These are phyloP conservation scores for Tanacetum coccineum DNA, from an alignment of 129 eudicot genomes.

Conservation along the genomic window DNA sequence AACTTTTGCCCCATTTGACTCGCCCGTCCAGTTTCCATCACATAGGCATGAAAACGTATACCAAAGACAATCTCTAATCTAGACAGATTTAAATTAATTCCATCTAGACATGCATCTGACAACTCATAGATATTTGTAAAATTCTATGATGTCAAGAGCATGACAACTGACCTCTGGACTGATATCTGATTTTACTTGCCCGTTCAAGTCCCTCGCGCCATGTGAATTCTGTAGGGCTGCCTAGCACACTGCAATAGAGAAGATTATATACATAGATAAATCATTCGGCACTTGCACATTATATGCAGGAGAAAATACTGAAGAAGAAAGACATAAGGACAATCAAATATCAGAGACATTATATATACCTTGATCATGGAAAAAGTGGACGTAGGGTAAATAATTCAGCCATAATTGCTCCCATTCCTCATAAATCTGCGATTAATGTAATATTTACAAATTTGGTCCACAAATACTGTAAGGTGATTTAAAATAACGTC, in stretches of 20 bases:
- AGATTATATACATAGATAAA: not conserved
- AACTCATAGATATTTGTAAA: not conserved
- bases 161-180: conserved; percentile 61
- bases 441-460: not conserved
- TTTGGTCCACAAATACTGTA: not conserved
- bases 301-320: too few species aligned
- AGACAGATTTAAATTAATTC: not conserved
- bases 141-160: conserved; percentile 6
- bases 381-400: conserved; percentile 80
- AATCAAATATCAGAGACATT: not conserved
- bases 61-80: not conserved
- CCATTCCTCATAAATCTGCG: conserved; percentile 94
- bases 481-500: not conserved
- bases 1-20: too few species aligned
- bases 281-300: not conserved
- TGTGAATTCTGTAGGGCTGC: conserved; percentile 53
- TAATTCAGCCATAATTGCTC: conserved; percentile 85
- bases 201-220: conserved; percentile 72
- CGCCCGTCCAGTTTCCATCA: too few species aligned
- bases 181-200: conserved; percentile 56
- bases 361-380: conserved; percentile 73
- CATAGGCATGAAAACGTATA: not conserved
- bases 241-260: conserved; percentile 58
- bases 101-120: not conserved
- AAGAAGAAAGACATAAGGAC: too few species aligned